Evolutionary conservation across 1,284 basidiomycete genomes (phyloP).

Genomic region (Mycena citricolor): DNA sequence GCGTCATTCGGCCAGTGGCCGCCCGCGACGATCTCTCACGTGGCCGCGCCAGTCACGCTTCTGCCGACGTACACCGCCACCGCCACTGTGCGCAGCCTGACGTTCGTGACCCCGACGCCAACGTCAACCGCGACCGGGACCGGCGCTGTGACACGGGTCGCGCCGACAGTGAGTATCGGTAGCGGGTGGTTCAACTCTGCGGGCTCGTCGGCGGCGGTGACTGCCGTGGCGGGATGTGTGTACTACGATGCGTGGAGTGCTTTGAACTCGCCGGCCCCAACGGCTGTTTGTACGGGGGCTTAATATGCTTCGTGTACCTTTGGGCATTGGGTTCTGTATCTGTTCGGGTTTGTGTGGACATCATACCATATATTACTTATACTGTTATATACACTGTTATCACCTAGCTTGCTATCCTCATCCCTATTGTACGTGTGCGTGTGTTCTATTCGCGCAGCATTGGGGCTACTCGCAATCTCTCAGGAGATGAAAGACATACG

Average conservation of each 20-base stretch:
- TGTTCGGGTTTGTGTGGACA: too few species aligned
- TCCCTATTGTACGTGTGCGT: too few species aligned
- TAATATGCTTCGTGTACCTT: too few species aligned
- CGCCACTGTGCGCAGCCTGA: constrained; percentile 40
- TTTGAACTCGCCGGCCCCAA: constrained; percentile 14
- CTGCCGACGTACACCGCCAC: constrained; percentile 57
- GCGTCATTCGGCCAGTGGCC: constrained; percentile 51
- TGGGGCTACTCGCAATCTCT: too few species aligned
- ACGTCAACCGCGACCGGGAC: constrained; percentile 58
- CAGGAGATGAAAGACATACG: too few species aligned
- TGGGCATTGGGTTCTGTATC: too few species aligned
- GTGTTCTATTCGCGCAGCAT: too few species aligned
- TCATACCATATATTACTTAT: too few species aligned
- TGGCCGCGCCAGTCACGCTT: constrained; percentile 40
- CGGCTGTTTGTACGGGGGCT: constrained; percentile 4
- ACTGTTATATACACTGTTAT: too few species aligned
- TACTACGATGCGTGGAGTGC: constrained; percentile 48
- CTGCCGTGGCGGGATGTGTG: constrained; percentile 47
- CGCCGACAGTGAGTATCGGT: constrained; percentile 44
- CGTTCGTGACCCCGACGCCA: constrained; percentile 38
- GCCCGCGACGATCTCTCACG: constrained; percentile 46
- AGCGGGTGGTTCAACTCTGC: constrained; percentile 60
- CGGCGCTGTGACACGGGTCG: constrained; percentile 41
- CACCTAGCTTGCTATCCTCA: too few species aligned
- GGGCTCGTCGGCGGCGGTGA: constrained; percentile 45